Evolutionary conservation across 805 yeast species (phyloP), one percentile per base, ranked within the genome.

Genomic region (Barnettozyma siamensis): DNA sequence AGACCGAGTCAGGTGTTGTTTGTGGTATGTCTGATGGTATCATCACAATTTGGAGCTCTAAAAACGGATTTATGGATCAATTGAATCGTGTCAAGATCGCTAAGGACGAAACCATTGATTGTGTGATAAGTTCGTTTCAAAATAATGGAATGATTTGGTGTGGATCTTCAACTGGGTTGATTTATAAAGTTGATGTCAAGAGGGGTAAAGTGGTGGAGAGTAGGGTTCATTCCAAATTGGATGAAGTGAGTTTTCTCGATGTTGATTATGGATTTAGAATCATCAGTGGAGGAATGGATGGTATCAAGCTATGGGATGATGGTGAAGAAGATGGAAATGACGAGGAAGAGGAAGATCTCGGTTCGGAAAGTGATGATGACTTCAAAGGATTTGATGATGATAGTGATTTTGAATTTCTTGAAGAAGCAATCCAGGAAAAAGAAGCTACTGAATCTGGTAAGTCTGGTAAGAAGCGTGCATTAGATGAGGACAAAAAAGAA

Each of bases 11-110:
- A 1, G 30, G 35, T 16, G 73, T 80, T 4, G 75, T 83, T 4
- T 88, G 89, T 51, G 91, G 96, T 34, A 88, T 88, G 83, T 88
- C 95, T 13, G 93, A 83, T 55, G 98, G 98, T 4, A 75, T 87
- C 12, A 70, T 88, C 7, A 88, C 98, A 0, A 67, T 84, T 12
- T 91, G 99, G 99, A 78, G 76, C 51, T 69, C 75, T 24, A 75
- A 75, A 55, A 87, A 86, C 55, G 74, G 74, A 33, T 72, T 79
- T 46, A 70, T 66, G 44, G 97, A 91, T 60, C 97, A 91, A 63
- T 69, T 88, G 36, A 74, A 84, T 11, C 67, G 98, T 43, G 75
- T 91, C 16, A 78, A 78, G 47, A 69, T 89, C 8, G 69, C 77
- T 31, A 77, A 73, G 42, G 83, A 73, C 34, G 85, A 83, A 28